phyloP scores from a whole-genome alignment of 2,329 filamentous ascomycete species.

The Chaetomium sp. region DNA sequence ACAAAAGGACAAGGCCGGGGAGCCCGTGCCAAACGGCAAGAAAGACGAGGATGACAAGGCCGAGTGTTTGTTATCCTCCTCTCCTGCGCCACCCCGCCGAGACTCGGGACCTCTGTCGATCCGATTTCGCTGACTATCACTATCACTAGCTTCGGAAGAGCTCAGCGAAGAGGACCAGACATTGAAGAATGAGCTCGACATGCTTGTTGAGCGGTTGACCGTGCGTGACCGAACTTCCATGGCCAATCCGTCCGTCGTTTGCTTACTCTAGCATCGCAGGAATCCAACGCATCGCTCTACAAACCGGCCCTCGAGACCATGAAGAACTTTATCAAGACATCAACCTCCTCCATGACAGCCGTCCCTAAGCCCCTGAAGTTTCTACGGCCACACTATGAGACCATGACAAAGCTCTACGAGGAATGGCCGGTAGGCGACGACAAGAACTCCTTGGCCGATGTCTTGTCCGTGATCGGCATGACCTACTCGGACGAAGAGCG shows the following conservation, averaged over 20 bases:
- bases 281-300: constrained; percentile 84
- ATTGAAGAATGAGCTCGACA: constrained; percentile 95
- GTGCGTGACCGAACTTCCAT: constrained; percentile 48
- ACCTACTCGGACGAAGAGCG: constrained; percentile 96
- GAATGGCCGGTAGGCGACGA: constrained; percentile 82
- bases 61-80: constrained; percentile 45
- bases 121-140: constrained; percentile 40
- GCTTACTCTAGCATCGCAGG: constrained; percentile 54
- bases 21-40: constrained; percentile 70
- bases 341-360: constrained; percentile 98
- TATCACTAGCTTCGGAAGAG: constrained; percentile 66
- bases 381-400: constrained; percentile 92
- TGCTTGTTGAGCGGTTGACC: constrained; percentile 93
- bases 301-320: constrained; percentile 92
- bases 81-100: constrained; percentile 30
- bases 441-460: constrained; percentile 90
- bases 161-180: constrained; percentile 98
- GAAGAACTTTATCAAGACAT: constrained; percentile 98
- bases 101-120: constrained; percentile 8
- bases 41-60: constrained; percentile 69
- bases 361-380: constrained; percentile 99
- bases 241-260: not conserved
- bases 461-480: constrained; percentile 97
- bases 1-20: constrained; percentile 69
- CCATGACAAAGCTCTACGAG: constrained; percentile 83